Conservation (phyloP, 768 basidiomycete species). For the Termitomyces sp. region DNA sequence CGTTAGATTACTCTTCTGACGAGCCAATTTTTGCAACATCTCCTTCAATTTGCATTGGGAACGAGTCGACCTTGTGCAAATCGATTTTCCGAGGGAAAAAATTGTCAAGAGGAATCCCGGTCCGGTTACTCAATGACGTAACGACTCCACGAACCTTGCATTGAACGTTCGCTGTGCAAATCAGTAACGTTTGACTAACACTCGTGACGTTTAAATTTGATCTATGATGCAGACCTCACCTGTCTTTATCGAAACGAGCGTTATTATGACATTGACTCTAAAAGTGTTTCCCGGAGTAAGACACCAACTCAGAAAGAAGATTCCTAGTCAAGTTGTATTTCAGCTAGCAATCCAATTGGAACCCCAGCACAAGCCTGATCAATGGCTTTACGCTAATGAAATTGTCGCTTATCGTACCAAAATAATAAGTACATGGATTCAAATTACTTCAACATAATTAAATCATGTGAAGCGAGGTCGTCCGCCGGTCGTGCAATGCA, state of each 20-base stretch:
- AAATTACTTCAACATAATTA: neutral
- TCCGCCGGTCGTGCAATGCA: neutral
- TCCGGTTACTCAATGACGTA: neutral
- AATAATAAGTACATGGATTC: neutral
- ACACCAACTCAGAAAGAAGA: no score
- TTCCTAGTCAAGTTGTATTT: neutral
- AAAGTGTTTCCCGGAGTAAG: neutral
- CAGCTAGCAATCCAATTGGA: neutral
- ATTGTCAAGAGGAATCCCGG: neutral
- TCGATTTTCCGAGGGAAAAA: no score
- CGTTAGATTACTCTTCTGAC: neutral
- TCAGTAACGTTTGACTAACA: no score
- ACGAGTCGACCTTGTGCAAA: no score
- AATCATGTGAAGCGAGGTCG: no score
- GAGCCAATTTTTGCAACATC: neutral
- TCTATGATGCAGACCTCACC: no score
- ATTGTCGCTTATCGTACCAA: neutral
- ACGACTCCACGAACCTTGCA: no score
- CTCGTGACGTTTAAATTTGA: no score
- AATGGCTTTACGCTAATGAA: neutral
- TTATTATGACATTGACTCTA: neutral
- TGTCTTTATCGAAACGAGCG: no score
- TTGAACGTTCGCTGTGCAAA: no score
- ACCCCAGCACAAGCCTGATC: neutral
- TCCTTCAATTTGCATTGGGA: neutral